Conservation (phyloP, 2,329 filamentous ascomycete species). For the Diplodia scrobiculata region DNA sequence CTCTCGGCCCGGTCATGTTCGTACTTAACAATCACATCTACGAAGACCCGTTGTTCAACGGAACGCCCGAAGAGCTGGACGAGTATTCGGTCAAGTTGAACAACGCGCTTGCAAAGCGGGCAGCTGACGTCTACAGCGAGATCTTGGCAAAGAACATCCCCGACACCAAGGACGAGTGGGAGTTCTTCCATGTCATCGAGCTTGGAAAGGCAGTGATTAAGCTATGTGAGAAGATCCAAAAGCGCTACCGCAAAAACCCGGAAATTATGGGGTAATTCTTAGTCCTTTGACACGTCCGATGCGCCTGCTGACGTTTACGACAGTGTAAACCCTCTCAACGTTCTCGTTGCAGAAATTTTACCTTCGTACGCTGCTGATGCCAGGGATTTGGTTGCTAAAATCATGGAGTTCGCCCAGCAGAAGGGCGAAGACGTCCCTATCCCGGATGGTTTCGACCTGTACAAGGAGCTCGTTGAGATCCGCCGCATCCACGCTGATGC, state of each 20-base stretch:
- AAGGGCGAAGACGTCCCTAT: conserved; percentile 76
- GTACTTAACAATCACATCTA: conserved; percentile 82
- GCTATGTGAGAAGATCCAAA: conserved; percentile 84
- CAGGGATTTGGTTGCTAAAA: conserved; percentile 77
- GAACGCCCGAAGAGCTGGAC: conserved; percentile 67
- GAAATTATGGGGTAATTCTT: conserved; percentile 72
- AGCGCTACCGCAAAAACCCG: conserved; percentile 84
- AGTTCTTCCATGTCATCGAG: conserved; percentile 86
- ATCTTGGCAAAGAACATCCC: conserved; percentile 81
- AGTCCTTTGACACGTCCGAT: conserved; percentile 30
- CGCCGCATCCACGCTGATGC: conserved; percentile 76
- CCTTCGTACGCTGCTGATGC: conserved; percentile 90
- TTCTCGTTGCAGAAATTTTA: conserved; percentile 79
- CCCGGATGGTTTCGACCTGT: conserved; percentile 91
- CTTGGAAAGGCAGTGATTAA: conserved; percentile 84
- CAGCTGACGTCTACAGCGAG: conserved; percentile 75
- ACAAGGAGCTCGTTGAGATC: conserved; percentile 83
- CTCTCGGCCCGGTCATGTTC: conserved; percentile 76
- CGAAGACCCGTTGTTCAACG: conserved; percentile 72
- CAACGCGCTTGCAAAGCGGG: conserved; percentile 72
- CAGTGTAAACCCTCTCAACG: conserved; percentile 61
- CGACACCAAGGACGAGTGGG: conserved; percentile 77
- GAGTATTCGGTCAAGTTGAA: conserved; percentile 72
- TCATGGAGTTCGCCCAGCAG: conserved; percentile 71
- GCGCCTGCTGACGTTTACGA: conserved; percentile 32